These are phyloP conservation scores for Tetramitus jugosus DNA, from an alignment of 208 protist species.

Conservation along the genomic window DNA sequence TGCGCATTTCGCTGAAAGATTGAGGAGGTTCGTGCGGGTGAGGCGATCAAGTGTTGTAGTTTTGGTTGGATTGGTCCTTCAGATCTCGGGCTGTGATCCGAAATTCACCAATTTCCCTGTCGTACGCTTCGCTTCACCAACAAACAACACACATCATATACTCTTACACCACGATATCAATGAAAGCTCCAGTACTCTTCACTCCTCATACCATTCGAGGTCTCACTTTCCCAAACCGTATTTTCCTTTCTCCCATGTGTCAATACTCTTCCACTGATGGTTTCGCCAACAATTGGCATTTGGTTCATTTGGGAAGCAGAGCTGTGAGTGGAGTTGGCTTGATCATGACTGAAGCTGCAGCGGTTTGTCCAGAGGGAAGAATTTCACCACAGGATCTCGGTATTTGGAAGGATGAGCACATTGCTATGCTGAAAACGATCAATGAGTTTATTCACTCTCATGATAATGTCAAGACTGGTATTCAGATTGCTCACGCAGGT, in stretches of 20 bases:
- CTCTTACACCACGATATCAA: too few relatives aligned
- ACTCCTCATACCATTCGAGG: constrained; percentile 30
- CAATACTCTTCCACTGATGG: constrained; percentile 38
- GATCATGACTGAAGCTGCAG: constrained; percentile 38
- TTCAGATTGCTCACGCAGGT: constrained; percentile 10
- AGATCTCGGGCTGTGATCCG: too few relatives aligned
- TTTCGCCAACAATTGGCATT: constrained; percentile 38
- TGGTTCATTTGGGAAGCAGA: constrained; percentile 33
- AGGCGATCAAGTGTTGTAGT: too few relatives aligned
- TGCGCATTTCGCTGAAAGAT: too few relatives aligned
- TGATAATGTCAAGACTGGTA: neutral
- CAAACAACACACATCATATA: too few relatives aligned
- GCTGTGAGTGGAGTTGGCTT: constrained; percentile 34
- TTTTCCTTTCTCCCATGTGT: constrained; percentile 42
- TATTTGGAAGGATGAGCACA: constrained; percentile 42
- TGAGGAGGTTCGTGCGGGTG: too few relatives aligned
- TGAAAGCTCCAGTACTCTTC: too few relatives aligned
- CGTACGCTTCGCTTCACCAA: too few relatives aligned
- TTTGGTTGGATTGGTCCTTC: too few relatives aligned
- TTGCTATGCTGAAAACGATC: constrained; percentile 34
- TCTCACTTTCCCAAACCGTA: constrained; percentile 40
- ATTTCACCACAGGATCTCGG: constrained; percentile 40
- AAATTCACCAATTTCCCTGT: too few relatives aligned
- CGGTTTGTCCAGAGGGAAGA: constrained; percentile 32
- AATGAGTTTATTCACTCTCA: constrained; percentile 32